Evolutionary conservation across 495 filamentous ascomycete genomes (phyloP).

Genomic region (Penicillium samsonianum): DNA sequence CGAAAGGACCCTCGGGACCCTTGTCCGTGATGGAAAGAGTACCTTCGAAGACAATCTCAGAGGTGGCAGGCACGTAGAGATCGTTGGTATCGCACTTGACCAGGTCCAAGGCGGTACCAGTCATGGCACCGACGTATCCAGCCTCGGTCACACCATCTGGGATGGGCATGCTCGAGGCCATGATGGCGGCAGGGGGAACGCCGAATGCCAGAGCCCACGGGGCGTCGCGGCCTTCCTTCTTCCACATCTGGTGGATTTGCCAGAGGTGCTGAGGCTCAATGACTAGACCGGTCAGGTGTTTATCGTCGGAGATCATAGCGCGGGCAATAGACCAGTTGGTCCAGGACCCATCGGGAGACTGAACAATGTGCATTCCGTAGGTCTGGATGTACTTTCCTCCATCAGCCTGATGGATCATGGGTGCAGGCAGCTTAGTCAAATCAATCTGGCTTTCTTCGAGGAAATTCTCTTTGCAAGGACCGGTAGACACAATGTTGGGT

Average conservation of each 20-base stretch:
- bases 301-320: constrained; percentile 39
- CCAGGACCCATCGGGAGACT: constrained; percentile 41
- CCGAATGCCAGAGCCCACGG: constrained; percentile 42
- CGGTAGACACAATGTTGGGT: constrained; percentile 25
- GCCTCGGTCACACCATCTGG: constrained; percentile 39
- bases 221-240: constrained; percentile 35
- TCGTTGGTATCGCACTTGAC: constrained; percentile 46
- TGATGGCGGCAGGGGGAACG: constrained; percentile 43
- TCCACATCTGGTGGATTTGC: constrained; percentile 42
- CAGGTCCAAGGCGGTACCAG: constrained; percentile 37
- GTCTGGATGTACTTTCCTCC: constrained; percentile 47
- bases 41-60: constrained; percentile 45
- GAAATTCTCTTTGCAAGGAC: constrained; percentile 40
- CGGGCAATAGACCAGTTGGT: constrained; percentile 48
- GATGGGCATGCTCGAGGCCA: constrained; percentile 43
- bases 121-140: constrained; percentile 41
- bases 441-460: constrained; percentile 39
- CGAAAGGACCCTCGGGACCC: constrained; percentile 40
- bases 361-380: constrained; percentile 43
- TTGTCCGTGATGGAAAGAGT: constrained; percentile 37
- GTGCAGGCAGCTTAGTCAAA: constrained; percentile 36
- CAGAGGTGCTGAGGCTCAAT: constrained; percentile 37
- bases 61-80: constrained; percentile 39
- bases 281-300: constrained; percentile 36
- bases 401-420: constrained; percentile 20